Base-by-base conservation (phyloP, 1,284 basidiomycete species). In the Ustilago cynodontis region DNA sequence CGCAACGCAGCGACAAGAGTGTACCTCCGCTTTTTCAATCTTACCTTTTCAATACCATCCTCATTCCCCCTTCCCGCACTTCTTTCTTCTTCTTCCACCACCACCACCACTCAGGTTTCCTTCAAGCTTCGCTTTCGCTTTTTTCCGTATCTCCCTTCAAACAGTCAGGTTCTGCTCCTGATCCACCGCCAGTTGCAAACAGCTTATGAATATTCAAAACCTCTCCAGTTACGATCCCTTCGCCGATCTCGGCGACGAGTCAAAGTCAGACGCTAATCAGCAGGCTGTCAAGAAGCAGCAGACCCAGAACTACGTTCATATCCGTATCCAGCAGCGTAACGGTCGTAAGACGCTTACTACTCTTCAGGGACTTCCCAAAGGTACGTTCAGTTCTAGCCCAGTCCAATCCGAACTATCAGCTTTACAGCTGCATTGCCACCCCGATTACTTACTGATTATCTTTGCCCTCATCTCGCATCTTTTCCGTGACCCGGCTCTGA, bases 291-390 rank as follows among this genome's bases (percentile, higher is more conserved):
- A 71, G 65, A 81, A 82, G 71, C 71, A 79, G 26, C 78, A 82
- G 76, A 71, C 72, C 41, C 77, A 85, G 65, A 82, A 83, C 71
- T 85, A 86, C 84, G 86, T 88, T 55, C 87, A 88, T 80, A 88
- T 88, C 74, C 87, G 89, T 89, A 93, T 99, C 86, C 97, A 99
- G 88, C 97, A 99, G 88, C 91, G 97, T 85, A 99, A 99, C 91
- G 97, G 97, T 82, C 91, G 97, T 84, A 99, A 99, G 91, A 98
- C 95, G 76, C 89, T 99, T 88, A 99, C 97, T 49, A 99, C 96
- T 67, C 90, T 99, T 80, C 96, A 99, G 88, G 97, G 97, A 78
- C 88, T 99, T 76, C 94, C 94, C 70, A 94, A 93, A 88, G 92
- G 94, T 94, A 80, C 79, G 91, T 75, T 0, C 18, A 11, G 24